A percentile compares a stretch with the other conserved stretches of the same genome.
Conservation (phyloP, 1,284 basidiomycete species). For the Ustilago loliicola region DNA sequence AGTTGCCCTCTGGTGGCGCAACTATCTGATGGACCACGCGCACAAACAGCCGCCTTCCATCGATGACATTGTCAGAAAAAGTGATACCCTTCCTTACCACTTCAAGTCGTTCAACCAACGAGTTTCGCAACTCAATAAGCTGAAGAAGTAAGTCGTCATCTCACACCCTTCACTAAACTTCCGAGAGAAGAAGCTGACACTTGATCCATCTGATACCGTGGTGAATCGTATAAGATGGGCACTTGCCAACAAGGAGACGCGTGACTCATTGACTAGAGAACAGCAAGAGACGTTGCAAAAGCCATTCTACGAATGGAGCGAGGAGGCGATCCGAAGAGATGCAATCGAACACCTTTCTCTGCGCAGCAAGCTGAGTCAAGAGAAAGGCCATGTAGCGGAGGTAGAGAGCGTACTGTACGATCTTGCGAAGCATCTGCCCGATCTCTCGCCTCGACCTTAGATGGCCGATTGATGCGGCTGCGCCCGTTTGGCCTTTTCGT, state of each 20-base stretch:
- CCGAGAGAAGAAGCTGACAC: background rate
- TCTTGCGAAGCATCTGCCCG: conserved; percentile 17
- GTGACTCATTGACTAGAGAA: background rate
- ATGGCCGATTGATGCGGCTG: no score
- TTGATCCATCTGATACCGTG: background rate
- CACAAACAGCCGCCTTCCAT: background rate
- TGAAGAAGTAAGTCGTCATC: conserved; percentile 7
- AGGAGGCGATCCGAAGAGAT: background rate
- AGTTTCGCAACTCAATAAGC: background rate
- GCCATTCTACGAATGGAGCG: conserved; percentile 21
- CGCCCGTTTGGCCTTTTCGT: no score
- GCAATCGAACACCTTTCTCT: background rate
- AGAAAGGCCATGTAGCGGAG: background rate
- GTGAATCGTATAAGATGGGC: conserved; percentile 16
- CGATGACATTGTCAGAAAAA: background rate
- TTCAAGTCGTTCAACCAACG: conserved; percentile 5
- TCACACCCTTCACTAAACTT: background rate
- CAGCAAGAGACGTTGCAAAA: conserved; percentile 4
- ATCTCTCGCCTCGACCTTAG: conserved; percentile 2
- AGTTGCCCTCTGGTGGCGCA: conserved; percentile 3
- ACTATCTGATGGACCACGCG: background rate
- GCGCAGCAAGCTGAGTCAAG: background rate
- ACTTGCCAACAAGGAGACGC: conserved; percentile 7
- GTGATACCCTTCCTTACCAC: background rate
- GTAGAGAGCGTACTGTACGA: conserved; percentile 11